Percentiles rank a stretch among this genome's conserved stretches.
phyloP scores from a whole-genome alignment of 164 flowering plant species.

The Tinospora cordifolia region DNA sequence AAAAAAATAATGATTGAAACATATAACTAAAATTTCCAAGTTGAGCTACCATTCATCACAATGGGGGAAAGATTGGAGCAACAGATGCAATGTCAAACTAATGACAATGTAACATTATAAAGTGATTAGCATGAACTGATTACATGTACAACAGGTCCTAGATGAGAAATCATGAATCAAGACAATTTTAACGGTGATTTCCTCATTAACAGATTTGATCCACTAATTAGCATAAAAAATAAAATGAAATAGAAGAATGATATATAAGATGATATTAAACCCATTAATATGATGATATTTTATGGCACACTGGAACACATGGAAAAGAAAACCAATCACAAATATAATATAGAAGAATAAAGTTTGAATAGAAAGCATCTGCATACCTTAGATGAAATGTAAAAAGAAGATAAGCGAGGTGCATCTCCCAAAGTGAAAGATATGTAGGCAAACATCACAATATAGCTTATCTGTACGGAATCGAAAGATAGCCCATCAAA shows the following conservation, averaged over 20 bases:
- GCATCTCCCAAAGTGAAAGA: constrained; percentile 84
- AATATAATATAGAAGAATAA: too few species aligned
- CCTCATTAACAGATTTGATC: background rate
- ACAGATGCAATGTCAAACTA: too few species aligned
- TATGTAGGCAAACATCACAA: constrained; percentile 97
- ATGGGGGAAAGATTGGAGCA: too few species aligned
- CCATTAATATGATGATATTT: background rate
- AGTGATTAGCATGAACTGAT: too few species aligned
- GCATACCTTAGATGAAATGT: constrained; percentile 83
- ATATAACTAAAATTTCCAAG: too few species aligned
- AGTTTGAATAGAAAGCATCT: background rate
- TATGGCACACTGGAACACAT: too few species aligned
- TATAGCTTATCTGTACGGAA: constrained; percentile 79
- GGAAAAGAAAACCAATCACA: background rate
- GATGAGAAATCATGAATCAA: background rate
- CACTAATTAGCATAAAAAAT: background rate
- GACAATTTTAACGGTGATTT: background rate
- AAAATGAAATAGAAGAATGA: background rate
- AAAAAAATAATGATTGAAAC: too few species aligned
- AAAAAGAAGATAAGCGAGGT: constrained; percentile 58
- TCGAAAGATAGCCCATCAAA: constrained; percentile 10
- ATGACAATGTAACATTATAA: too few species aligned
- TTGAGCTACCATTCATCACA: too few species aligned
- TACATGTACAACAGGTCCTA: background rate
- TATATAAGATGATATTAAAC: background rate